These are phyloP conservation scores for Scheffersomyces segobiensis DNA, from an alignment of 1,139 yeast species.

Conservation along the genomic window DNA sequence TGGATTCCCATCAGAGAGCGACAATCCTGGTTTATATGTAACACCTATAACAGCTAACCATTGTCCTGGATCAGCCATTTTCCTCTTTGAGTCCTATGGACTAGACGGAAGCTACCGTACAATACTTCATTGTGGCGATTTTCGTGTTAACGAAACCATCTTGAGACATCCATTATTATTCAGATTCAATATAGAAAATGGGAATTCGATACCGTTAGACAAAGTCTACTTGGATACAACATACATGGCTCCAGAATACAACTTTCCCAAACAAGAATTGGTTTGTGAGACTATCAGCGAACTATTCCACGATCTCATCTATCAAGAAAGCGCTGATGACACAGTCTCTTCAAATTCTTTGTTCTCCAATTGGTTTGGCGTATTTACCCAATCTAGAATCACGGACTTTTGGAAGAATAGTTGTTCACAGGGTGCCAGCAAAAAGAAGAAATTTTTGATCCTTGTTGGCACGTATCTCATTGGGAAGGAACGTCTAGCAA, in stretches of 20 bases:
- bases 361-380: slow-evolving; percentile 41
- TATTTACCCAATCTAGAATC: slow-evolving; percentile 38
- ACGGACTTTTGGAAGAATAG: slow-evolving; percentile 35
- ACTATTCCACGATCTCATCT: slow-evolving; percentile 46
- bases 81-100: slow-evolving; percentile 60
- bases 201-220: slow-evolving; percentile 29
- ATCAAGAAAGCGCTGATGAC: slow-evolving; percentile 19
- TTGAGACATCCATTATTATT: slow-evolving; percentile 32
- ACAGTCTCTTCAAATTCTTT: slow-evolving; percentile 10
- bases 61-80: slow-evolving; percentile 92
- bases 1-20: slow-evolving; percentile 10
- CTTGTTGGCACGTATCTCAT: slow-evolving; percentile 89
- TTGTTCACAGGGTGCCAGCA: slow-evolving; percentile 2
- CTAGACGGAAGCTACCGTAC: slow-evolving; percentile 25
- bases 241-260: slow-evolving; percentile 70
- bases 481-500: slow-evolving; percentile 86
- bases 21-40: slow-evolving; percentile 55
- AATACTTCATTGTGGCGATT: slow-evolving; percentile 88
- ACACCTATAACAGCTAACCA: slow-evolving; percentile 83
- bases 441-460: slow-evolving; percentile 51
- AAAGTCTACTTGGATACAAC: slow-evolving; percentile 84
- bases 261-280: slow-evolving; percentile 73
- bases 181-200: slow-evolving; percentile 28
- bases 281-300: slow-evolving; percentile 62
- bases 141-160: slow-evolving; percentile 62